phyloP scores from a whole-genome alignment of 2,329 filamentous ascomycete genomes.

The Alternaria sp. region DNA sequence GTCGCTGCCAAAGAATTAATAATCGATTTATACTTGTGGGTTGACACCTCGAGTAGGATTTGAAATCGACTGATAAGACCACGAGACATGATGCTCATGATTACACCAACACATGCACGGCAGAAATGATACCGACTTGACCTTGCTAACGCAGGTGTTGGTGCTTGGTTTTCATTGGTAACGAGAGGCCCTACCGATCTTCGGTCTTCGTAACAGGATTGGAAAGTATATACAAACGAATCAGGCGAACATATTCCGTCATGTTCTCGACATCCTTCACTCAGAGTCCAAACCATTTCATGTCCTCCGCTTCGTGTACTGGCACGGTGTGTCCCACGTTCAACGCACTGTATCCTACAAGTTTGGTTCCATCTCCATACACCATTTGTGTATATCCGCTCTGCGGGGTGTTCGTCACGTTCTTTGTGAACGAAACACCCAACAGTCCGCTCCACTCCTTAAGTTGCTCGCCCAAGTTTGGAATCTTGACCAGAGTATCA shows the following conservation, averaged over 20 bases:
- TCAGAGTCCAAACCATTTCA: slow-evolving; percentile 21
- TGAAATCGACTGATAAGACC: background rate
- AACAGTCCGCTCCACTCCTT: slow-evolving; percentile 42
- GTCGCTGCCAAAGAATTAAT: slow-evolving; percentile 25
- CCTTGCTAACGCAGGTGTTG: background rate
- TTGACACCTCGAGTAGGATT: background rate
- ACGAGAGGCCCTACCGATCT: background rate
- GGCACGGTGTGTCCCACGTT: slow-evolving; percentile 41
- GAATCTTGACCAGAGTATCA: slow-evolving; percentile 42
- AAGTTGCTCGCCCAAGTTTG: slow-evolving; percentile 37
- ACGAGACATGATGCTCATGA: background rate
- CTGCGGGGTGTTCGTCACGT: slow-evolving; percentile 32
- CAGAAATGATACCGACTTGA: background rate
- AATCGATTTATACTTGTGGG: background rate
- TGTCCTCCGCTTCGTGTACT: slow-evolving; percentile 14
- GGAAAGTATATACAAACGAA: background rate
- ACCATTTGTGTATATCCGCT: slow-evolving; percentile 34
- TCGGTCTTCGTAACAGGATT: background rate
- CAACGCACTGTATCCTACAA: slow-evolving; percentile 33
- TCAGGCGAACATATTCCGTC: background rate
- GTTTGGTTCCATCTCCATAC: slow-evolving; percentile 38
- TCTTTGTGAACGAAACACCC: slow-evolving; percentile 25
- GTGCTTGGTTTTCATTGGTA: background rate
- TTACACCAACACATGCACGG: background rate
- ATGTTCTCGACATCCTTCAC: background rate